Conservation (phyloP, 2,329 filamentous ascomycete genomes). For the Chaetomiaceae sp. region DNA sequence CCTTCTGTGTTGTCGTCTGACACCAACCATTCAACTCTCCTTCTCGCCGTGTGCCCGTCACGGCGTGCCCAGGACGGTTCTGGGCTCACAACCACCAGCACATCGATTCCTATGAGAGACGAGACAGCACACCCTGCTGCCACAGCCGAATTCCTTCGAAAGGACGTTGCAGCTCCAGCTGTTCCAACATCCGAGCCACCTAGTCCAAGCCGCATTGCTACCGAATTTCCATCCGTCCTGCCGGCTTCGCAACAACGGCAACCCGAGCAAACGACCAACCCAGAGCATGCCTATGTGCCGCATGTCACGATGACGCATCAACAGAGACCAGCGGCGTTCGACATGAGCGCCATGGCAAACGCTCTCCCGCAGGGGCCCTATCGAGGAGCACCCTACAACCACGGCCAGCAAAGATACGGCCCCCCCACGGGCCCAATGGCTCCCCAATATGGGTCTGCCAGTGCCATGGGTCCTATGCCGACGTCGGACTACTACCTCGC, state of each 20-base stretch:
- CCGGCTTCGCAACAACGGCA: constrained; percentile 13
- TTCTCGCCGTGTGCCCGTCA: too few species aligned
- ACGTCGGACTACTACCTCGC: constrained; percentile 46
- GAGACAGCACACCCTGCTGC: constrained; percentile 25
- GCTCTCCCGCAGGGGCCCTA: constrained; percentile 41
- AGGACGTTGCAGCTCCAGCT: constrained; percentile 20
- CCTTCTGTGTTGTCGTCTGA: background rate
- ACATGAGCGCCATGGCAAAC: constrained; percentile 44
- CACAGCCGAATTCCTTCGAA: constrained; percentile 29
- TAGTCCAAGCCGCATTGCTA: constrained; percentile 20
- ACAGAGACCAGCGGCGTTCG: constrained; percentile 39
- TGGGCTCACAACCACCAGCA: background rate
- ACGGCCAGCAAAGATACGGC: constrained; percentile 33
- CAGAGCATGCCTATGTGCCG: constrained; percentile 38
- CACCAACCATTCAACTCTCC: background rate
- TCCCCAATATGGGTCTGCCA: constrained; percentile 37
- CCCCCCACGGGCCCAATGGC: constrained; percentile 19
- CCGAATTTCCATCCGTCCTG: constrained; percentile 23
- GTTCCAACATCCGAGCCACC: background rate
- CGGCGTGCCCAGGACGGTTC: too few species aligned
- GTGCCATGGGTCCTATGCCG: constrained; percentile 35
- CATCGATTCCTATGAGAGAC: constrained; percentile 28
- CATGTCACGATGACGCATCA: constrained; percentile 41
- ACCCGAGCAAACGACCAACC: constrained; percentile 30
- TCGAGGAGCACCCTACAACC: constrained; percentile 36